Evolutionary conservation across 495 filamentous ascomycete genomes (phyloP).

Genomic region (Penicillium maclennaniae): DNA sequence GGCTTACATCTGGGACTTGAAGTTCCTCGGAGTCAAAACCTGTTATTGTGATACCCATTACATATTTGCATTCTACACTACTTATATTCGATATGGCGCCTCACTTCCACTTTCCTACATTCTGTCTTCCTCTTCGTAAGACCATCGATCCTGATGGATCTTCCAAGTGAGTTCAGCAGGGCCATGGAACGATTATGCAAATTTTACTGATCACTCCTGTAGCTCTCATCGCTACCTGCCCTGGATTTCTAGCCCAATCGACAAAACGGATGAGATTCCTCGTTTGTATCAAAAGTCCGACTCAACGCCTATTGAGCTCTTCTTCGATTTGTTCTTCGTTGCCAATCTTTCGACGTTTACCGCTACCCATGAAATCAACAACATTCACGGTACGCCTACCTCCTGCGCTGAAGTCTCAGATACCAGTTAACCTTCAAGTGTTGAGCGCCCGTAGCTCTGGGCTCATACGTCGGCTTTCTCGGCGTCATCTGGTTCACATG

Average conservation of each 20-base stretch:
- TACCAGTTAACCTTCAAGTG: background rate
- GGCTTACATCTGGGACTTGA: background rate
- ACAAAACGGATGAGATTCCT: slow-evolving; percentile 18
- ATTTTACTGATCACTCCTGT: background rate
- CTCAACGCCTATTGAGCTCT: slow-evolving; percentile 56
- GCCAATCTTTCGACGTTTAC: slow-evolving; percentile 65
- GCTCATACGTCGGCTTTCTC: slow-evolving; percentile 60
- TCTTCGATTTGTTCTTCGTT: slow-evolving; percentile 68
- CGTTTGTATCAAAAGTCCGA: slow-evolving; percentile 39
- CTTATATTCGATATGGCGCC: slow-evolving; percentile 10
- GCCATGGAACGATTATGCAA: background rate
- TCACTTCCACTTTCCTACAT: background rate
- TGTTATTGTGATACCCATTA: slow-evolving; percentile 26
- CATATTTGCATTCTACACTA: slow-evolving; percentile 15
- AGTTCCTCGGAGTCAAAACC: slow-evolving; percentile 4
- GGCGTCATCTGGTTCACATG: slow-evolving; percentile 69
- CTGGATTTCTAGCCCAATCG: slow-evolving; percentile 36
- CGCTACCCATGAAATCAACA: slow-evolving; percentile 51
- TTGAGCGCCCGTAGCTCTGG: slow-evolving; percentile 26
- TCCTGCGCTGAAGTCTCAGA: background rate
- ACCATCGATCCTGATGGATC: background rate
- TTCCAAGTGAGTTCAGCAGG: slow-evolving; percentile 17
- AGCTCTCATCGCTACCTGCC: slow-evolving; percentile 15
- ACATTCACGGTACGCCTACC: slow-evolving; percentile 31
- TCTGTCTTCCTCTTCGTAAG: background rate